phyloP scores from a whole-genome alignment of 441 rosid species.

The Flueggea neowawraea region DNA sequence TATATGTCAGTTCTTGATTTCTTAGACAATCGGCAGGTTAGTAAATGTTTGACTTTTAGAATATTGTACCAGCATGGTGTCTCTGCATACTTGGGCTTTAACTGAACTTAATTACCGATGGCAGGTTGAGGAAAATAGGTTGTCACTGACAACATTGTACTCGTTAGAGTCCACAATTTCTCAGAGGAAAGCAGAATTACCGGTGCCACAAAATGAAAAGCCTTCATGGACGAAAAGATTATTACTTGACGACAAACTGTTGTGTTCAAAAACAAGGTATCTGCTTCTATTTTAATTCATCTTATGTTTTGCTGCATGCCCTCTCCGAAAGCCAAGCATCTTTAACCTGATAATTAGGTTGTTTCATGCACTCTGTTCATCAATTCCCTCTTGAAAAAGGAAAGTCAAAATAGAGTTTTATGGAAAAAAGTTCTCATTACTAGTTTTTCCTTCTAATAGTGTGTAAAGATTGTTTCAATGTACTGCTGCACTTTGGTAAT shows the following conservation, averaged over 20 bases:
- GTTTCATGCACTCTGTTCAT: too few relatives aligned
- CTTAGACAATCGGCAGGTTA: constrained; percentile 21
- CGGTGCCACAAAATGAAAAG: constrained; percentile 48
- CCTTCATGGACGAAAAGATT: constrained; percentile 72
- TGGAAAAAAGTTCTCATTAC: too few relatives aligned
- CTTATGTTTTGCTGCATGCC: too few relatives aligned
- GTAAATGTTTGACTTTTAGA: neutral
- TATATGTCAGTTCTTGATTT: constrained; percentile 45
- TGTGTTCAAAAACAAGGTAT: constrained; percentile 79
- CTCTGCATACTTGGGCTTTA: neutral
- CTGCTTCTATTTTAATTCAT: neutral
- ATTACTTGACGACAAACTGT: constrained; percentile 39
- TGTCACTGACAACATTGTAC: constrained; percentile 60
- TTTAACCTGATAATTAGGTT: too few relatives aligned
- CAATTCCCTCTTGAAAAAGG: too few relatives aligned
- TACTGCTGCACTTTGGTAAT: neutral
- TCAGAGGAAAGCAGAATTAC: constrained; percentile 52
- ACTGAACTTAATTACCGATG: neutral
- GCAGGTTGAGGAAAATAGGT: constrained; percentile 48
- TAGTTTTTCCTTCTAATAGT: too few relatives aligned
- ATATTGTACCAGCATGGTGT: neutral
- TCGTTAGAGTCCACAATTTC: constrained; percentile 65
- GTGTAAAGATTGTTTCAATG: neutral
- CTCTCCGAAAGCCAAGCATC: too few relatives aligned
- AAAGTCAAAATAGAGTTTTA: too few relatives aligned